Conservation (phyloP, 768 basidiomycete species). For the Amanita muscaria region DNA sequence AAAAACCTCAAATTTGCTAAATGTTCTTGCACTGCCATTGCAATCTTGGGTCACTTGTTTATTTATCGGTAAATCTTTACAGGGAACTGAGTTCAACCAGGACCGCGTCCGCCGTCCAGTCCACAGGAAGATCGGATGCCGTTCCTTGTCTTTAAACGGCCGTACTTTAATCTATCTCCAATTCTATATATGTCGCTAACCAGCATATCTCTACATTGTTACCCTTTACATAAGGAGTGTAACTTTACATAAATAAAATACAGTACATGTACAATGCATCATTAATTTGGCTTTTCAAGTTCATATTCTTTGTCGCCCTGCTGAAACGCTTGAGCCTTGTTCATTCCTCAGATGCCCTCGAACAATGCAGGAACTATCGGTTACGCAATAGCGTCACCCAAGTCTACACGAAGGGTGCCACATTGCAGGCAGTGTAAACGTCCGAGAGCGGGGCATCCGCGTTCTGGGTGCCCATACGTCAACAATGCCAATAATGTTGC, state of each 20-base stretch:
- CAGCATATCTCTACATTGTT: slow-evolving; percentile 1
- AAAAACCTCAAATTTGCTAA: slow-evolving; percentile 4
- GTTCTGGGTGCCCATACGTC: slow-evolving; percentile 48
- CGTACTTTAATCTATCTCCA: neutral
- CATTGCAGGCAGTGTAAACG: slow-evolving; percentile 48
- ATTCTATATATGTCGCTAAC: neutral
- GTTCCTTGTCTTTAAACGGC: neutral
- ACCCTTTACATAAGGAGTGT: slow-evolving; percentile 2
- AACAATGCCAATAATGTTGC: slow-evolving; percentile 16
- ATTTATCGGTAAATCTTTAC: slow-evolving; percentile 36
- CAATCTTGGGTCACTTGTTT: slow-evolving; percentile 27
- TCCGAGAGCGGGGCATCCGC: slow-evolving; percentile 50
- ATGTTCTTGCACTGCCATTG: slow-evolving; percentile 8
- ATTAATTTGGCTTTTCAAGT: too few species aligned
- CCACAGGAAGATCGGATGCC: slow-evolving; percentile 1
- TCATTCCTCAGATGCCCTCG: slow-evolving; percentile 12
- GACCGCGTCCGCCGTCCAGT: neutral
- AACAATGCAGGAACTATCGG: too few species aligned
- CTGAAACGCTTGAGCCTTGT: too few species aligned
- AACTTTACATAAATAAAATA: neutral
- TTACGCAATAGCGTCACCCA: slow-evolving; percentile 18
- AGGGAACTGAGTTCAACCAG: slow-evolving; percentile 20
- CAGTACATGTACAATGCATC: too few species aligned
- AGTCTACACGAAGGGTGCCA: slow-evolving; percentile 40
- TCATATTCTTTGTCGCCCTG: too few species aligned